These are phyloP conservation scores for Grigorovia yakushimaensis DNA, from an alignment of 805 yeast species.

Conservation along the genomic window DNA sequence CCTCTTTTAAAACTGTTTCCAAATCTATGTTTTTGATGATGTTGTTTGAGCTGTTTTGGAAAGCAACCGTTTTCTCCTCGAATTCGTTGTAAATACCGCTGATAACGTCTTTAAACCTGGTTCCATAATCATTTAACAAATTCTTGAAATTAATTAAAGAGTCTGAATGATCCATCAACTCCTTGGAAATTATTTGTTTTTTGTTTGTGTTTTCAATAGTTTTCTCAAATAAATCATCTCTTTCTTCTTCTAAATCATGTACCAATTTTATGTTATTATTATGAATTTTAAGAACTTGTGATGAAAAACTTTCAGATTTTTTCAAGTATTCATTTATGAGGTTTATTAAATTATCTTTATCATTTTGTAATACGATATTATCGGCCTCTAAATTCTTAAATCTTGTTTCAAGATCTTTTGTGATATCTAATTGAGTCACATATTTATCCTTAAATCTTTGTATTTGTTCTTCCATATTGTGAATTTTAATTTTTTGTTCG, in stretches of 20 bases:
- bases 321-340: slow-evolving; percentile 14
- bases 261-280: slow-evolving; percentile 9
- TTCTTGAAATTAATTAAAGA: not conserved
- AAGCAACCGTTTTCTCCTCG: slow-evolving; percentile 11
- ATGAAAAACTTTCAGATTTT: slow-evolving; percentile 9
- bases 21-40: not conserved
- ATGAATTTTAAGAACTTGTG: slow-evolving; percentile 12
- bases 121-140: slow-evolving; percentile 1
- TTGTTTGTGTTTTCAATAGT: slow-evolving; percentile 12
- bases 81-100: slow-evolving; percentile 19
- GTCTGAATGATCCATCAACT: slow-evolving; percentile 11
- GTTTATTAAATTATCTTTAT: slow-evolving; percentile 6
- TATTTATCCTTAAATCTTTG: slow-evolving; percentile 32
- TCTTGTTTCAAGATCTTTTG: slow-evolving; percentile 17
- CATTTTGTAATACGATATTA: slow-evolving; percentile 4
- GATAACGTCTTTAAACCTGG: slow-evolving; percentile 4
- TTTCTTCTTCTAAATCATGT: slow-evolving; percentile 8
- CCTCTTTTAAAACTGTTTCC: not conserved
- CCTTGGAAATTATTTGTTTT: slow-evolving; percentile 9
- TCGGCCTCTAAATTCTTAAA: slow-evolving; percentile 9
- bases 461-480: slow-evolving; percentile 40
- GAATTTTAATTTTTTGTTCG: slow-evolving; percentile 40
- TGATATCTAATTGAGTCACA: slow-evolving; percentile 29
- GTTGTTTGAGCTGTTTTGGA: slow-evolving; percentile 7
- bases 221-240: slow-evolving; percentile 8